phyloP scores from a whole-genome alignment of 2,329 filamentous ascomycete genomes.

The Xylariaceae sp. region DNA sequence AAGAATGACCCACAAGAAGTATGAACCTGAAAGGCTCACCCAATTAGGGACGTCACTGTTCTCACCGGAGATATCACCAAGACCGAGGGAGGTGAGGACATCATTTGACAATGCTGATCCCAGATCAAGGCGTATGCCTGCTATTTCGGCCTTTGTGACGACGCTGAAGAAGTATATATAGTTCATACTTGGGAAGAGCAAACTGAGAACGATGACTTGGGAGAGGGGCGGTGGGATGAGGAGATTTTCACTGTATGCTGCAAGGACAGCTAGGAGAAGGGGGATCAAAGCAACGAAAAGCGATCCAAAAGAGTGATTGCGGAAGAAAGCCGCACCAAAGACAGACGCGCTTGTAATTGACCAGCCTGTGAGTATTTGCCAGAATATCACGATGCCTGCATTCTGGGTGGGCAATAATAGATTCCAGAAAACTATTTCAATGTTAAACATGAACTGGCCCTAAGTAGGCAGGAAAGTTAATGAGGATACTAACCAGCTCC shows the following conservation, averaged over 20 bases:
- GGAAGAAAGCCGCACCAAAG: conserved; percentile 44
- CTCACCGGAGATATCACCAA: conserved; percentile 1
- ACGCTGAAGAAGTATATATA: conserved; percentile 31
- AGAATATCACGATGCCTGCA: conserved; percentile 33
- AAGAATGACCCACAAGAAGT: conserved; percentile 31
- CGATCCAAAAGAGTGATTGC: conserved; percentile 28
- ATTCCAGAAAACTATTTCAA: conserved; percentile 35
- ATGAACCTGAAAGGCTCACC: conserved; percentile 24
- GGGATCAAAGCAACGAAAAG: conserved; percentile 30
- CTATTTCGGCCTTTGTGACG: conserved; percentile 24
- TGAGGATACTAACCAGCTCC: conserved; percentile 22
- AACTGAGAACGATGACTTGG: conserved; percentile 20
- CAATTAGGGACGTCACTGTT: conserved; percentile 16
- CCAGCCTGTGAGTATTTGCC: conserved; percentile 46
- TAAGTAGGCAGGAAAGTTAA: too few relatives aligned
- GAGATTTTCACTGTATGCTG: conserved; percentile 19
- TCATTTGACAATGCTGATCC: not conserved
- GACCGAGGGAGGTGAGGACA: not conserved
- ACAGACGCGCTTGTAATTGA: conserved; percentile 63
- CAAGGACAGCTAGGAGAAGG: conserved; percentile 25
- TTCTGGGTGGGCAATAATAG: conserved; percentile 29
- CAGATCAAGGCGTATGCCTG: conserved; percentile 18
- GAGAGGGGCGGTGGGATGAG: conserved; percentile 6
- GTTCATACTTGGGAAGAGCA: conserved; percentile 32
- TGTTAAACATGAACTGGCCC: too few relatives aligned